Base-by-base conservation (phyloP, 2,329 filamentous ascomycete species). In the Fusarium sulawesiense region DNA sequence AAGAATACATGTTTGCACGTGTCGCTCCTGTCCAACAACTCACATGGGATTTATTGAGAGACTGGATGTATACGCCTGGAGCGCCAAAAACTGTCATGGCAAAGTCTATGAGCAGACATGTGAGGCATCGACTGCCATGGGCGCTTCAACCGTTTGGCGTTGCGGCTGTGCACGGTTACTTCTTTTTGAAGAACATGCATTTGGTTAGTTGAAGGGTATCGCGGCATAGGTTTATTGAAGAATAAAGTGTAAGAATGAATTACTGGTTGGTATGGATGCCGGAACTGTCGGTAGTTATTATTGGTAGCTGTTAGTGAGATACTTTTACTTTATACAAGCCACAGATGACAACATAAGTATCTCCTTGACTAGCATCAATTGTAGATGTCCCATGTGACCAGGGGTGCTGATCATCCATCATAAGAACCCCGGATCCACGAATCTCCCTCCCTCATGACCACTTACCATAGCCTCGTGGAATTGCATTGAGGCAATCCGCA, bases 11-110 rank as follows among this genome's bases (percentile, higher is more conserved):
- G 81, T 81, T 79, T 37, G 60, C 70, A 8, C 79, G 82, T 3
- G 77, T 79, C 18, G 71, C 75, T 50, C 73, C 75, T 42, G 76
- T 84, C 60, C 79, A 82, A 68, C 72, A 76, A 44, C 77, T 86
- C 20, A 79, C 80, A 12, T 83, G 82, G 49, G 84, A 86, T 57
- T 73, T 85, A 41, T 82, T 83, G 72, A 76, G 78, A 30, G 78
- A 81, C 41, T 85, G 83, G 81, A 80, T 87, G 70, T 83, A 84
- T 62, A 85, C 82, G 0, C 78, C 80, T 6, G 82, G 81, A 4
- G 81, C 81, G 12, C 85, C 85, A 20, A 76, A 80, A 46, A 75
- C 78, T 6, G 76, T 80, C 18, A 82, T 87, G 56, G 80, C 83
- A 25, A 78, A 69, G 27, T 70, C 74, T 23, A 68, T 79, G 59